Conservation (phyloP, 768 basidiomycete genomes). For the Naematelia aurantialba region DNA sequence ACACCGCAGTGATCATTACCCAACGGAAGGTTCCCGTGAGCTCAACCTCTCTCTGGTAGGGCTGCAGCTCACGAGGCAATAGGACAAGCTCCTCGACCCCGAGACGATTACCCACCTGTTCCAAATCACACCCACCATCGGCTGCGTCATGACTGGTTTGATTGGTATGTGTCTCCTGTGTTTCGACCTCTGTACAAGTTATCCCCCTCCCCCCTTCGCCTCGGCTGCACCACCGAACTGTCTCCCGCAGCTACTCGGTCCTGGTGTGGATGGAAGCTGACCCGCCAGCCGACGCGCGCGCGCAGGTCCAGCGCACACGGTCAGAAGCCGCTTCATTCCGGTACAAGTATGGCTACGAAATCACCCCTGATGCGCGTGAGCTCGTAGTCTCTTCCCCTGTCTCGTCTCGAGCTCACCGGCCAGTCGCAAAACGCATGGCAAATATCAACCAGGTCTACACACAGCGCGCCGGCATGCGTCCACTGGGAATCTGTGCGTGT, state of each 20-base stretch:
- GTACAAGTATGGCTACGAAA: conserved; percentile 97
- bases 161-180: conserved; percentile 63
- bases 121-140: conserved; percentile 92
- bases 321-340: conserved; percentile 86
- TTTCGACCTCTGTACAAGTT: too few species aligned
- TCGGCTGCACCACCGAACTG: too few species aligned
- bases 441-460: conserved; percentile 99
- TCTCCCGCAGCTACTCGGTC: too few species aligned
- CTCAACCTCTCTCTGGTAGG: conserved; percentile 20
- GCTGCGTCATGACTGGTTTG: conserved; percentile 97
- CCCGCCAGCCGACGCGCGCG: conserved; percentile 76
- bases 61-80: not conserved
- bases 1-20: conserved; percentile 91
- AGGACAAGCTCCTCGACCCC: conserved; percentile 98
- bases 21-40: conserved; percentile 97
- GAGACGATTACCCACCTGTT: conserved; percentile 91
- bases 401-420: not conserved
- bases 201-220: too few species aligned
- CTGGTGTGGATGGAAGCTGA: too few species aligned
- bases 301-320: conserved; percentile 81
- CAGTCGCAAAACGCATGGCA: conserved; percentile 80
- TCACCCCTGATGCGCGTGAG: conserved; percentile 81
- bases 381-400: not conserved
- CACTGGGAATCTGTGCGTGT: conserved; percentile 86
- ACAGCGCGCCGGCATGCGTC: conserved; percentile 93